phyloP scores from a whole-genome alignment of 164 flowering plant species.

The Hamamelis virginiana region DNA sequence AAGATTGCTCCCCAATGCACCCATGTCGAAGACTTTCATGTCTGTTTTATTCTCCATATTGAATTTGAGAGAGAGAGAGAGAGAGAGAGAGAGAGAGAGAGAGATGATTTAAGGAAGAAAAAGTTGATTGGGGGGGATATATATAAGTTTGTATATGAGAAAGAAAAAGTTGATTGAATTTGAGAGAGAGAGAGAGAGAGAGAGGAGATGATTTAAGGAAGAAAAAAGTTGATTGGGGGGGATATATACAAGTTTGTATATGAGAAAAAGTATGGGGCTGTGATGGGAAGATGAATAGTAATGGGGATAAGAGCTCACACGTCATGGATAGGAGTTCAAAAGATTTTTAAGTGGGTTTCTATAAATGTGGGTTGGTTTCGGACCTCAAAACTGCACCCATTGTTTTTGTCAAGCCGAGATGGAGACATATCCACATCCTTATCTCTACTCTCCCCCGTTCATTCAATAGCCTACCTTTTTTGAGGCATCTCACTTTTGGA shows the following conservation, averaged over 20 bases:
- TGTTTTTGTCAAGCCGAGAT: neutral
- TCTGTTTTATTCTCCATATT: constrained; percentile 35
- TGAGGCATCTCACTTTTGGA: constrained; percentile 1
- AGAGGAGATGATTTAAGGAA: neutral
- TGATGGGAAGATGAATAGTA: neutral
- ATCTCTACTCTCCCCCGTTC: constrained; percentile 32
- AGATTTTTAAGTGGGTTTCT: neutral
- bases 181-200: constrained; percentile 13
- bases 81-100: constrained; percentile 9
- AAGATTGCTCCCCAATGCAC: constrained; percentile 32
- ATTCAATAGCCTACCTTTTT: constrained; percentile 6
- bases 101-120: neutral
- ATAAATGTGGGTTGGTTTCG: constrained; percentile 17
- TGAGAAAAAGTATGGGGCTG: neutral
- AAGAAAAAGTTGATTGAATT: too few relatives aligned
- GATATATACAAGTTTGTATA: neutral
- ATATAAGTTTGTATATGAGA: neutral
- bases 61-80: too few relatives aligned
- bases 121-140: neutral
- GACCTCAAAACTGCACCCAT: constrained; percentile 1
- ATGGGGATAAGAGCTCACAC: constrained; percentile 17
- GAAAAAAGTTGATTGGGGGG: neutral
- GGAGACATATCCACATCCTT: constrained; percentile 22
- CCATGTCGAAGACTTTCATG: constrained; percentile 41
- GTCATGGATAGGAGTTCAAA: neutral